phyloP scores from a whole-genome alignment of 2,329 filamentous ascomycete genomes.

The Cercospora citrullina region DNA sequence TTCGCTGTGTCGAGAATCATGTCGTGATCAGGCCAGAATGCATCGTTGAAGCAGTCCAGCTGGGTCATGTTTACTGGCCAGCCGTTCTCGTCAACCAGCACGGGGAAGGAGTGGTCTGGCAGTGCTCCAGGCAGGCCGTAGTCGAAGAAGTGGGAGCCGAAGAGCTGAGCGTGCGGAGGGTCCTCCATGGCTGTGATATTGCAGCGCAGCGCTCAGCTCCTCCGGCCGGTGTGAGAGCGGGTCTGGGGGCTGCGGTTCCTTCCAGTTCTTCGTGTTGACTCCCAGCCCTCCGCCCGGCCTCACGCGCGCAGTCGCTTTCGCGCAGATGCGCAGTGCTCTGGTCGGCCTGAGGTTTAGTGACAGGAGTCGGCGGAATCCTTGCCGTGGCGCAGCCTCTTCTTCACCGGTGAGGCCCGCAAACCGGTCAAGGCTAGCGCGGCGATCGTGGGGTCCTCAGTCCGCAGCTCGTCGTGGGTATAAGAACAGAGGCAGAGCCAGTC shows the following conservation, averaged over 20 bases:
- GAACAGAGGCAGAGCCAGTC: not conserved
- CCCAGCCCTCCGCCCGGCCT: not conserved
- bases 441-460: not conserved
- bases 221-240: conserved; percentile 11
- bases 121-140: conserved; percentile 9
- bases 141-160: conserved; percentile 10
- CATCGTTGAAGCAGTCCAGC: not conserved
- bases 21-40: not conserved
- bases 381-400: conserved; percentile 3
- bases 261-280: not conserved
- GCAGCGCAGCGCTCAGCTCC: not conserved
- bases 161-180: conserved; percentile 1
- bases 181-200: conserved; percentile 5
- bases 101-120: not conserved
- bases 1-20: not conserved
- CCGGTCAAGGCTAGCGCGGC: not conserved
- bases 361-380: conserved; percentile 7
- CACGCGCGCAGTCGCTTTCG: not conserved
- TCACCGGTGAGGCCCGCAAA: not conserved
- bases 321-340: not conserved
- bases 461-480: not conserved
- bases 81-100: not conserved
- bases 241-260: conserved; percentile 4
- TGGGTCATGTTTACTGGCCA: conserved; percentile 10
- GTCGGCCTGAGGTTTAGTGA: conserved; percentile 7